These are phyloP conservation scores for Serendipita sp. DNA, from an alignment of 768 basidiomycete genomes.

Conservation along the genomic window DNA sequence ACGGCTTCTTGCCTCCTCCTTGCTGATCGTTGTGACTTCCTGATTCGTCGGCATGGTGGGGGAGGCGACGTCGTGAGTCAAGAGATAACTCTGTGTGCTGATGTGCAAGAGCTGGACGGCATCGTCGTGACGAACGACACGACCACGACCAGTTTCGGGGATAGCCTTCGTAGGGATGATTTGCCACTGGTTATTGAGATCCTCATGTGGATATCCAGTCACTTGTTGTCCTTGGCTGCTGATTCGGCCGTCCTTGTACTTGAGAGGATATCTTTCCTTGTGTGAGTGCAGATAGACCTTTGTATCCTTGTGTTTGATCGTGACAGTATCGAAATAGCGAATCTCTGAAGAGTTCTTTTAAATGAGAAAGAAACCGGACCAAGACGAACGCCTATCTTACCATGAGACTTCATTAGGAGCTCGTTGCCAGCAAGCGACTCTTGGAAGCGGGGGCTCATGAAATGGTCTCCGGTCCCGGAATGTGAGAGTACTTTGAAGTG, in stretches of 20 bases:
- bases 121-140: constrained; percentile 82
- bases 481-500: constrained; percentile 80
- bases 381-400: constrained; percentile 32
- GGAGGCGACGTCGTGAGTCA: constrained; percentile 96
- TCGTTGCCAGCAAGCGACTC: constrained; percentile 89
- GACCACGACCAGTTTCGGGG: constrained; percentile 84
- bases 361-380: constrained; percentile 7
- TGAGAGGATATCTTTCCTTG: constrained; percentile 74
- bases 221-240: constrained; percentile 97
- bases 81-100: constrained; percentile 61
- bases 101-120: constrained; percentile 79
- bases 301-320: constrained; percentile 80
- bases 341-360: constrained; percentile 52
- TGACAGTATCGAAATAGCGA: constrained; percentile 79
- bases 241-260: constrained; percentile 90
- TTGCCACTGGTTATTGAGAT: constrained; percentile 92
- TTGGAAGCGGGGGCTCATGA: constrained; percentile 98
- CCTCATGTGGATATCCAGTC: constrained; percentile 86
- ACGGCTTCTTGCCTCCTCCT: constrained; percentile 49
- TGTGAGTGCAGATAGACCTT: constrained; percentile 94
- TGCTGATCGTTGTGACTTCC: constrained; percentile 88
- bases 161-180: constrained; percentile 89
- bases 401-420: constrained; percentile 79
- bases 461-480: constrained; percentile 85
- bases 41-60: constrained; percentile 96